Percentiles rank a stretch among this genome's conserved stretches.
Evolutionary conservation across 2,329 filamentous ascomycete genomes (phyloP).

Genomic region (Epichloe typhina): DNA sequence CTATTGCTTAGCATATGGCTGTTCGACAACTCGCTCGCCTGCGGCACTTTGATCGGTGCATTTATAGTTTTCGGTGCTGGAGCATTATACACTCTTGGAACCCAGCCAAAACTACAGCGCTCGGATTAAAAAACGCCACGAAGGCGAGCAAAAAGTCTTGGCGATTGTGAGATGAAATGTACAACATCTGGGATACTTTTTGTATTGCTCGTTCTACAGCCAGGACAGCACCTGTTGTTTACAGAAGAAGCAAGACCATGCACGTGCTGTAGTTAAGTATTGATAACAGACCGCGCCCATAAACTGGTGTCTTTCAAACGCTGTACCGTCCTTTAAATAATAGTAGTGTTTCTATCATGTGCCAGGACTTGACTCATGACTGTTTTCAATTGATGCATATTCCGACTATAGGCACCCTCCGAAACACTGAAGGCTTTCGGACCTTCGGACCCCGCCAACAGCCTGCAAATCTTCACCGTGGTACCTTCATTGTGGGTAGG

Average conservation of each 20-base stretch:
- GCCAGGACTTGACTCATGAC: background rate
- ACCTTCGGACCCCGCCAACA: slow-evolving; percentile 7
- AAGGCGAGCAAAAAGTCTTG: background rate
- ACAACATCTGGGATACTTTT: background rate
- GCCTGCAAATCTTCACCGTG: background rate
- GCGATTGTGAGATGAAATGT: background rate
- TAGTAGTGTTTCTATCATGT: background rate
- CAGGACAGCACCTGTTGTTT: background rate
- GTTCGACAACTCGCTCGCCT: slow-evolving; percentile 73
- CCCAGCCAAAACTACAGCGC: slow-evolving; percentile 15
- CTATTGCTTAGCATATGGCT: slow-evolving; percentile 84
- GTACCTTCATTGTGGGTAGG: no score
- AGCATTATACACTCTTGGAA: slow-evolving; percentile 78
- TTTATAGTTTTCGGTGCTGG: slow-evolving; percentile 79
- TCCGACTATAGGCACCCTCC: slow-evolving; percentile 15
- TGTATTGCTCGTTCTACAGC: background rate
- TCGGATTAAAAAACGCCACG: background rate
- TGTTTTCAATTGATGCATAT: slow-evolving; percentile 12
- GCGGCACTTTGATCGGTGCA: slow-evolving; percentile 68
- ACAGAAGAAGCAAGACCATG: no score
- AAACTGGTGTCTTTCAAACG: background rate
- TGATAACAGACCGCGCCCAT: background rate
- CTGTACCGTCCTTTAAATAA: background rate
- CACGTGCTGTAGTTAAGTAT: background rate
- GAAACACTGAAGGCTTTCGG: background rate